Evolutionary conservation across 2,329 filamentous ascomycete species (phyloP).

Genomic region (Trichophyton rubrum): DNA sequence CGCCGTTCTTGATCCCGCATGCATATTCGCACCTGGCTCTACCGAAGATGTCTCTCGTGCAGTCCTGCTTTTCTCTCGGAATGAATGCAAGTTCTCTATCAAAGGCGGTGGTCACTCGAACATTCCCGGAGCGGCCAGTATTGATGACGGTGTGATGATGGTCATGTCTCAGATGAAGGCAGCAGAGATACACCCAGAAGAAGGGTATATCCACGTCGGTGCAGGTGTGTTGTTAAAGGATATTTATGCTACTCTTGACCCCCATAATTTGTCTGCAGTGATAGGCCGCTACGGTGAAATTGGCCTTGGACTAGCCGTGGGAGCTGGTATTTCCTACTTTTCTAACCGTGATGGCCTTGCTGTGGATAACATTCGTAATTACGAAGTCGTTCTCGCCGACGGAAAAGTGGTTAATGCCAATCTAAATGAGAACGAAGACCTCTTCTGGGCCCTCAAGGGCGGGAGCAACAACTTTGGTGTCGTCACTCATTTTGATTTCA

Average conservation of each 20-base stretch:
- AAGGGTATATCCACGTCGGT: neutral
- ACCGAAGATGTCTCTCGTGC: constrained; percentile 22
- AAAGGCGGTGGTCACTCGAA: constrained; percentile 40
- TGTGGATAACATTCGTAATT: constrained; percentile 27
- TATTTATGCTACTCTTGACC: constrained; percentile 4
- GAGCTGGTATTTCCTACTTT: constrained; percentile 30
- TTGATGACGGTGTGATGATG: constrained; percentile 29
- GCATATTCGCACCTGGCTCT: constrained; percentile 23
- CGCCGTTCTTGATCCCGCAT: constrained; percentile 19
- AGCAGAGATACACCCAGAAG: neutral
- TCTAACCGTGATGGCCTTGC: constrained; percentile 24
- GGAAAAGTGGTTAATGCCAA: constrained; percentile 29
- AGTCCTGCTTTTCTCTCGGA: constrained; percentile 22
- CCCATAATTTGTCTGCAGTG: constrained; percentile 1
- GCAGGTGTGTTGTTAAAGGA: neutral
- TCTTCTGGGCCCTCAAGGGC: constrained; percentile 40
- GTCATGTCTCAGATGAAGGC: constrained; percentile 17
- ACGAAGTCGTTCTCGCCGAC: constrained; percentile 30
- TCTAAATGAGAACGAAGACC: constrained; percentile 27
- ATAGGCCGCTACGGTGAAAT: constrained; percentile 5
- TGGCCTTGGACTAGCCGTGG: constrained; percentile 5
- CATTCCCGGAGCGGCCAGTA: constrained; percentile 36
- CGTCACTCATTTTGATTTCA: constrained; percentile 31
- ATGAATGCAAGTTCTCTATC: constrained; percentile 40
- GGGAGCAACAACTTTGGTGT: constrained; percentile 34